These are phyloP conservation scores for Laburnicola sp. DNA, from an alignment of 2,329 filamentous ascomycete species.

Conservation along the genomic window DNA sequence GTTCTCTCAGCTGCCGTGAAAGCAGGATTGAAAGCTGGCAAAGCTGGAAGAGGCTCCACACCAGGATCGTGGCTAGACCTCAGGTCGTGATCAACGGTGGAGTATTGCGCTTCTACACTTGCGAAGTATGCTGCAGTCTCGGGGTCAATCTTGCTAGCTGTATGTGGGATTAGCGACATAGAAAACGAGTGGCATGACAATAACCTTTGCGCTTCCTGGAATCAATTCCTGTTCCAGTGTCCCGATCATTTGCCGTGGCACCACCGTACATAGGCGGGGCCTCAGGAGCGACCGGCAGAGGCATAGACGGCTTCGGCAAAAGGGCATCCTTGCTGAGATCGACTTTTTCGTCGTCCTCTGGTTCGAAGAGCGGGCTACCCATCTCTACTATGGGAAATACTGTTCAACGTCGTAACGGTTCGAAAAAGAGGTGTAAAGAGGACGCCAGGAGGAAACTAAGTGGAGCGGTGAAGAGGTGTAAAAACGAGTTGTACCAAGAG, in stretches of 20 bases:
- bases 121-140: constrained; percentile 1
- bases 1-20: not conserved
- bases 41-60: not conserved
- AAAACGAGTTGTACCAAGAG: too few relatives aligned
- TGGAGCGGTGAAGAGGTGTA: too few relatives aligned
- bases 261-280: not conserved
- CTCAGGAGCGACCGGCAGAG: not conserved
- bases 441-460: too few relatives aligned
- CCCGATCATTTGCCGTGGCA: not conserved
- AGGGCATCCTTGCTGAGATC: not conserved
- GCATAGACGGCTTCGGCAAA: not conserved
- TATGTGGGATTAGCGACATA: not conserved
- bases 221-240: too few relatives aligned
- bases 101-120: not conserved
- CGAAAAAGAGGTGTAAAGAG: too few relatives aligned
- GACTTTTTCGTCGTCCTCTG: not conserved
- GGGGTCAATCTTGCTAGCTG: not conserved
- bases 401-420: too few relatives aligned
- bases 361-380: constrained; percentile 1
- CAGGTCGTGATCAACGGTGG: not conserved
- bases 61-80: not conserved
- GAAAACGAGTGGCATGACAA: not conserved
- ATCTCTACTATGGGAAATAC: not conserved
- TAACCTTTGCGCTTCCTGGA: constrained; percentile 4
- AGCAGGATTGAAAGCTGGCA: not conserved